Base-by-base conservation (phyloP, 2,329 filamentous ascomycete genomes). In the Epichloe hybrida region DNA sequence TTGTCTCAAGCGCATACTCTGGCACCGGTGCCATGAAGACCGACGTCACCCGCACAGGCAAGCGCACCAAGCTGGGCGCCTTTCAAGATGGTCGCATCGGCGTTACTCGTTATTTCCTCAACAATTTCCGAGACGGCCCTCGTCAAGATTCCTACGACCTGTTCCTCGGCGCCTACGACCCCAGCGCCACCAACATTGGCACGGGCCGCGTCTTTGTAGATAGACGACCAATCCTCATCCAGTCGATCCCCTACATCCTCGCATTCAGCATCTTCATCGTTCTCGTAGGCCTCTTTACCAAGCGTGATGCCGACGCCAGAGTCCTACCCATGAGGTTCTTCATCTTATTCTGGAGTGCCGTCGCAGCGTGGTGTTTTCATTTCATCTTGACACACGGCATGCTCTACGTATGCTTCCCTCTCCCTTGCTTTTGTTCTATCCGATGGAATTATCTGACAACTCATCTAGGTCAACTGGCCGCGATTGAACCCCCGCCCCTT, bases 1-100 rank as follows among this genome's bases (percentile, higher is more conserved):
- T 94, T 23, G 90, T 98, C 36, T 95, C 90, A 17, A 84, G 81
- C 58, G 84, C 88, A 0, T 98, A 98, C 68, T 93, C 93, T 1
- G 93, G 93, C 50, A 98, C 94, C 0, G 94, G 93, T 3, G 93
- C 93, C 48, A 80, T 98, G 72, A 98, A 98, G 77, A 98, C 93
- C 0, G 94, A 98, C 65, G 88, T 97, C 60, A 98, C 93, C 2
- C 84, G 93, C n/a, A 88, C 88, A 2, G 94, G 91, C 47, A 82
- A 86, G 61, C 81, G 94, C 50, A 98, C 93, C 34, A 88, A 84
- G 63, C 79, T 80, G 8, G 93, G 93, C 50, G 85, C 86, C 52
- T 70, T 95, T 47, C 87, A 93, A 62, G 93, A 98, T 66, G 74
- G 88, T 48, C 87, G 83, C 59, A 91, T 97, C 57, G 93, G 89